A percentile compares a stretch with the other conserved stretches of the same genome.
Evolutionary conservation across 257 asterid species (phyloP).

Genomic region (Mentha longifolia): DNA sequence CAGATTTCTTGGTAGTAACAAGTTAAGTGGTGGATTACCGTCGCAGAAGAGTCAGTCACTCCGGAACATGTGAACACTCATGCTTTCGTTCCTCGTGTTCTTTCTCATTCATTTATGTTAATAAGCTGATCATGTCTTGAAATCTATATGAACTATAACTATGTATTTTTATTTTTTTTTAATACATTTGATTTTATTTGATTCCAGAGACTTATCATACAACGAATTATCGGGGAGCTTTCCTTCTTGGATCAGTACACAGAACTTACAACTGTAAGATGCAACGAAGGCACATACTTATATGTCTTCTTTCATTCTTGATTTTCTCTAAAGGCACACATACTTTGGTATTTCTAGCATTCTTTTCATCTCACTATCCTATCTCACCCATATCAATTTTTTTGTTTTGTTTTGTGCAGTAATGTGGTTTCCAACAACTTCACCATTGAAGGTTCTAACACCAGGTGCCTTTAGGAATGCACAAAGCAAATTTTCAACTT

Average conservation of each 20-base stretch:
- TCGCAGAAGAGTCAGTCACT: slow-evolving; percentile 49
- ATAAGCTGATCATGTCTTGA: background rate
- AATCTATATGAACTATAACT: background rate
- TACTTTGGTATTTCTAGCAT: background rate
- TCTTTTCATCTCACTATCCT: background rate
- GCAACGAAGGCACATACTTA: background rate
- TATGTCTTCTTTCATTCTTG: slow-evolving; percentile 5
- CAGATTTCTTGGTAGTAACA: slow-evolving; percentile 90
- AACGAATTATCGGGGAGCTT: slow-evolving; percentile 71
- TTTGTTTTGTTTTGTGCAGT: slow-evolving; percentile 39
- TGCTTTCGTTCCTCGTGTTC: background rate
- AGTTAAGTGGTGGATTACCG: slow-evolving; percentile 64
- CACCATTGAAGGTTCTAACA: slow-evolving; percentile 45
- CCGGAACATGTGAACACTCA: slow-evolving; percentile 54
- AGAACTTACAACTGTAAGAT: slow-evolving; percentile 62
- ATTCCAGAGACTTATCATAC: slow-evolving; percentile 77
- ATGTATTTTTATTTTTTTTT: background rate
- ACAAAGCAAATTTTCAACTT: background rate
- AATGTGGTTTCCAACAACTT: slow-evolving; percentile 82
- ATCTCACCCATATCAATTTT: background rate
- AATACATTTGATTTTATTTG: background rate
- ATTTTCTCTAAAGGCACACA: background rate
- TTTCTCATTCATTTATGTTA: background rate
- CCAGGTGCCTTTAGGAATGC: slow-evolving; percentile 47
- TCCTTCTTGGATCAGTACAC: slow-evolving; percentile 68